Conservation (phyloP, 2,329 filamentous ascomycete genomes). For the Trichoderma atroviride region DNA sequence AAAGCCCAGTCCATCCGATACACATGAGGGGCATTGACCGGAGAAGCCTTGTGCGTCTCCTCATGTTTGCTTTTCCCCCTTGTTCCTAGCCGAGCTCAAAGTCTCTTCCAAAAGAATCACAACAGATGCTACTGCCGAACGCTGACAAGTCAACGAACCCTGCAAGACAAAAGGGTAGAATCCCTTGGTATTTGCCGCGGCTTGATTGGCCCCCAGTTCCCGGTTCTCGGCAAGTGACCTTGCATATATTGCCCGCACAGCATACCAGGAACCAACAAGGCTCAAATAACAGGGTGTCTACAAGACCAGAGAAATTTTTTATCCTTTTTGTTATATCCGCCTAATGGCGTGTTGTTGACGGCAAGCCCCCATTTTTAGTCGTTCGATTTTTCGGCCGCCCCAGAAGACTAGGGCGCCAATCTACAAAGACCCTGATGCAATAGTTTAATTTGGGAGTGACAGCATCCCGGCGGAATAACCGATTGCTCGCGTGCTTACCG, state of each 20-base stretch:
- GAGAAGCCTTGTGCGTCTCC: neutral
- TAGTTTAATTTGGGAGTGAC: constrained; percentile 10
- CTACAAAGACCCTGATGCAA: constrained; percentile 22
- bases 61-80: neutral
- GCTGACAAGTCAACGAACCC: neutral
- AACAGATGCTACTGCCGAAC: neutral
- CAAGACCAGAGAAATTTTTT: neutral
- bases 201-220: constrained; percentile 13
- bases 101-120: neutral
- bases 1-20: neutral
- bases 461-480: neutral
- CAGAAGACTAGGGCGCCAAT: constrained; percentile 7
- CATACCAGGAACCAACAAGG: neutral
- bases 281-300: neutral
- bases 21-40: neutral
- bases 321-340: neutral
- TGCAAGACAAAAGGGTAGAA: neutral
- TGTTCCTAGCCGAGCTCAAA: neutral
- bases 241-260: constrained; percentile 9
- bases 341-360: constrained; percentile 16
- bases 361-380: constrained; percentile 18
- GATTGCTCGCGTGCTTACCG: constrained; percentile 9
- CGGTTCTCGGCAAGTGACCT: constrained; percentile 15
- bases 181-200: neutral
- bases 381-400: constrained; percentile 20